Percentiles rank a stretch among this genome's conserved stretches.
Conservation (phyloP, 2,329 filamentous ascomycete genomes). For the Talaromyces sp. region DNA sequence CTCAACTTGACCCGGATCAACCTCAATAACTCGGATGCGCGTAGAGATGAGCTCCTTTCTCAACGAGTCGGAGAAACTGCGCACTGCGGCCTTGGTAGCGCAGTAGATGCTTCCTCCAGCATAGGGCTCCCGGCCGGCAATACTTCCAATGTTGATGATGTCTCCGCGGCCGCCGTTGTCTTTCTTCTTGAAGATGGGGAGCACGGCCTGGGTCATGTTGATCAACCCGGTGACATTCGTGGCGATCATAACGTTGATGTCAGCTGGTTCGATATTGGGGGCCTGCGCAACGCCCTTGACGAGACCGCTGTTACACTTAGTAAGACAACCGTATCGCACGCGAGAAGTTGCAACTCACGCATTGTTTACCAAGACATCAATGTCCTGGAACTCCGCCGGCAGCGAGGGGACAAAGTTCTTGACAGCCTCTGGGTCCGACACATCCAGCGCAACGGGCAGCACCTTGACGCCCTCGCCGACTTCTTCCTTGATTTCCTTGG, state of each 20-base stretch:
- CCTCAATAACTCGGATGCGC: conserved; percentile 74
- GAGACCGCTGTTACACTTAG: conserved; percentile 56
- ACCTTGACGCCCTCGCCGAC: conserved; percentile 77
- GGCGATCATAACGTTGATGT: conserved; percentile 80
- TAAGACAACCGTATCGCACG: neutral
- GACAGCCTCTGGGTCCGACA: conserved; percentile 73
- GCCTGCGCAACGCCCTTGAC: conserved; percentile 84
- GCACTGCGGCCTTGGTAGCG: conserved; percentile 83
- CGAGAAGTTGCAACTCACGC: conserved; percentile 56
- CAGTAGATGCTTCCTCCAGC: conserved; percentile 86
- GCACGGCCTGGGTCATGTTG: conserved; percentile 88
- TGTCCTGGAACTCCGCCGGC: conserved; percentile 74
- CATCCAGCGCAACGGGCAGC: conserved; percentile 75
- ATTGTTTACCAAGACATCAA: conserved; percentile 92
- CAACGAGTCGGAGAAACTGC: conserved; percentile 75
- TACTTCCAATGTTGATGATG: conserved; percentile 91
- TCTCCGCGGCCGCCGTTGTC: conserved; percentile 73
- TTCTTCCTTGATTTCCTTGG: conserved; percentile 68
- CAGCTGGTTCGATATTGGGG: conserved; percentile 72
- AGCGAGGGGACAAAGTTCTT: conserved; percentile 64
- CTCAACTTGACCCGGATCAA: conserved; percentile 90
- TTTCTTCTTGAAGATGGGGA: conserved; percentile 70
- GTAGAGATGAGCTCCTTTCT: conserved; percentile 77
- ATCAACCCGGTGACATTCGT: conserved; percentile 95
- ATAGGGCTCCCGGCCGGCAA: conserved; percentile 85